A percentile compares a stretch with the other conserved stretches of the same genome.
Conservation (phyloP, 2,329 filamentous ascomycete species). For the Botryosphaeria agaves region DNA sequence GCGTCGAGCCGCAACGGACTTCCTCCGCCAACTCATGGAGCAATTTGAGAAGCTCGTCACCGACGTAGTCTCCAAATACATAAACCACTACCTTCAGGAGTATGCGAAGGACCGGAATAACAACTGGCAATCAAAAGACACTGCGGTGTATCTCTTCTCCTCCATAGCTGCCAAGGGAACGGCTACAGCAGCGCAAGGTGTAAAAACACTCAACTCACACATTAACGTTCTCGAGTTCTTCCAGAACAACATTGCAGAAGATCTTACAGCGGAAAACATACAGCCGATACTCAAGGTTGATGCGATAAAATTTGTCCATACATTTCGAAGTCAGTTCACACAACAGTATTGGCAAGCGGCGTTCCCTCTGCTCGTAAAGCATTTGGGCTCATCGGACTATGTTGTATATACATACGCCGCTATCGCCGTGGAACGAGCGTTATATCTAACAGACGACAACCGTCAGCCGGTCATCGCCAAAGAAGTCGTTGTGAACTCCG, state of each 20-base stretch:
- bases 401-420: constrained; percentile 96
- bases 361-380: constrained; percentile 78
- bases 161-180: constrained; percentile 85
- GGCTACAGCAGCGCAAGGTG: constrained; percentile 73
- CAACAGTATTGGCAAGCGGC: constrained; percentile 84
- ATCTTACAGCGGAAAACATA: constrained; percentile 55
- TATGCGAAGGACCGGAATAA: constrained; percentile 48
- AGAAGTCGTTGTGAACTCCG: constrained; percentile 59
- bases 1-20: constrained; percentile 83
- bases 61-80: constrained; percentile 70
- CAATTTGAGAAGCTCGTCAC: constrained; percentile 79
- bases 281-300: constrained; percentile 90
- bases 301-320: constrained; percentile 95
- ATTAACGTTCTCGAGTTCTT: constrained; percentile 92
- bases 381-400: constrained; percentile 77
- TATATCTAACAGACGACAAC: constrained; percentile 63
- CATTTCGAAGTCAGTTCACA: constrained; percentile 86
- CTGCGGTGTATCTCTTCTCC: constrained; percentile 90
- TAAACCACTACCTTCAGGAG: constrained; percentile 62
- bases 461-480: constrained; percentile 67
- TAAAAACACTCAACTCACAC: constrained; percentile 71
- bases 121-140: constrained; percentile 97
- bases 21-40: constrained; percentile 73
- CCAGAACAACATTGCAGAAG: constrained; percentile 77
- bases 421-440: constrained; percentile 84